These are phyloP conservation scores for Chlamydomonas sp. DNA, from an alignment of 139 green algal genomes.

Conservation along the genomic window DNA sequence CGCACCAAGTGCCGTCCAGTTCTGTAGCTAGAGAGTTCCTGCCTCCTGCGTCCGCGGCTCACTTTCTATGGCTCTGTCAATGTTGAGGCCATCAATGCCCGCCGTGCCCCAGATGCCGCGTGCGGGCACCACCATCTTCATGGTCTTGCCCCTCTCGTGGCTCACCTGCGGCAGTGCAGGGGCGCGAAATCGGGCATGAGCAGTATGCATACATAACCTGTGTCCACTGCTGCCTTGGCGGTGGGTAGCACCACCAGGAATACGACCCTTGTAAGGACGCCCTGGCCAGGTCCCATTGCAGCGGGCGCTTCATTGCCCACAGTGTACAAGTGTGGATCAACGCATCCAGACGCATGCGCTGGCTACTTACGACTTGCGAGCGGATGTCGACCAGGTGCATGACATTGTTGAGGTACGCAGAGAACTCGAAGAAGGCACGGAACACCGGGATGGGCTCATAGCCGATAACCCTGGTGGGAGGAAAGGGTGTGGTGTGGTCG, in stretches of 20 bases:
- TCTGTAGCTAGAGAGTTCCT: background rate
- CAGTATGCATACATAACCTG: no score
- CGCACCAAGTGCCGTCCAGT: no score
- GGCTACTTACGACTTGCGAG: conserved; percentile 22
- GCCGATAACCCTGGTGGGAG: conserved; percentile 65
- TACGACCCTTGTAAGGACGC: no score
- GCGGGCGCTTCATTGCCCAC: no score
- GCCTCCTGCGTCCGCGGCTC: conserved; percentile 20
- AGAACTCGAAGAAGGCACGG: conserved; percentile 75
- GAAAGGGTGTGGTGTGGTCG: background rate
- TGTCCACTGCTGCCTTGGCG: no score
- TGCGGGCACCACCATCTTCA: conserved; percentile 62
- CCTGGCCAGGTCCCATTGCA: no score
- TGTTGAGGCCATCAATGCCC: conserved; percentile 73
- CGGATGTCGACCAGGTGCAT: conserved; percentile 51
- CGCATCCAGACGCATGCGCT: no score
- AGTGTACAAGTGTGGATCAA: no score
- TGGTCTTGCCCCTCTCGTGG: conserved; percentile 27
- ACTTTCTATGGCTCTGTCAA: conserved; percentile 58
- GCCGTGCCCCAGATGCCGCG: conserved; percentile 79
- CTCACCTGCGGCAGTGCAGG: conserved; percentile 10
- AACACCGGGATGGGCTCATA: conserved; percentile 88
- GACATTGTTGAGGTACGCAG: conserved; percentile 62
- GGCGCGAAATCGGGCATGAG: background rate
- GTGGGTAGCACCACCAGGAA: no score